Evolutionary conservation across 1,284 basidiomycete genomes (phyloP).

Genomic region (Pseudozyma sp.): DNA sequence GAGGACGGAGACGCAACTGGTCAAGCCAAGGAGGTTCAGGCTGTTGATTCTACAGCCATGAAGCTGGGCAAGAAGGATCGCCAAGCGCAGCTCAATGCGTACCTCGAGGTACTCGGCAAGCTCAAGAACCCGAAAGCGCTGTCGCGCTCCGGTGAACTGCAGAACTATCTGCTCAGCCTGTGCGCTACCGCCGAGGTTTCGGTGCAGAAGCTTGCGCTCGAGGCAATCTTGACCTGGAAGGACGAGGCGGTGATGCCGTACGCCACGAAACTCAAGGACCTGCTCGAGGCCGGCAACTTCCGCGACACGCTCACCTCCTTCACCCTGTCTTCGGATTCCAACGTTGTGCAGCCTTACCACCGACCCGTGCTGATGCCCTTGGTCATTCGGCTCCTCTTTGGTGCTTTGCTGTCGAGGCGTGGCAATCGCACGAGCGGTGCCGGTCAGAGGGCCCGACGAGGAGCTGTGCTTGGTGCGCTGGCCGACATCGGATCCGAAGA

Average conservation of each 20-base stretch:
- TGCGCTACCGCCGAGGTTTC: slow-evolving; percentile 86
- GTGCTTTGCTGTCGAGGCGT: slow-evolving; percentile 85
- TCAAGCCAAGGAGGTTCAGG: slow-evolving; percentile 10
- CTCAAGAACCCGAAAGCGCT: slow-evolving; percentile 91
- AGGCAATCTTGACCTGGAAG: slow-evolving; percentile 87
- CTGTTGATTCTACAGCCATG: slow-evolving; percentile 24
- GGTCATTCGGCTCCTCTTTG: slow-evolving; percentile 84
- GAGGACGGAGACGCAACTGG: slow-evolving; percentile 12
- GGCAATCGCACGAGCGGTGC: slow-evolving; percentile 76
- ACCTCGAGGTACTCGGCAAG: slow-evolving; percentile 85
- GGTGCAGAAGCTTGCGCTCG: slow-evolving; percentile 81
- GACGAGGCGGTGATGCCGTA: slow-evolving; percentile 77
- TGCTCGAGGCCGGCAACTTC: slow-evolving; percentile 89
- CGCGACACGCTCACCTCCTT: slow-evolving; percentile 85
- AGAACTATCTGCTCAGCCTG: slow-evolving; percentile 78
- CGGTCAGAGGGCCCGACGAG: slow-evolving; percentile 74
- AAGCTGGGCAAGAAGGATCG: slow-evolving; percentile 45
- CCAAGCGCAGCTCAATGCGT: slow-evolving; percentile 70
- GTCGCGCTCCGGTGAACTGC: slow-evolving; percentile 78
- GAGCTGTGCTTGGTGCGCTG: slow-evolving; percentile 81
- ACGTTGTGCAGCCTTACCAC: slow-evolving; percentile 75
- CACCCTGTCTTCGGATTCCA: slow-evolving; percentile 62
- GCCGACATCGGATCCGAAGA: slow-evolving; percentile 80
- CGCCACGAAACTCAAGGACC: slow-evolving; percentile 76
- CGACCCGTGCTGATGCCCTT: slow-evolving; percentile 80